Base-by-base conservation (phyloP, 441 rosid species). In the Kokia cookei region DNA sequence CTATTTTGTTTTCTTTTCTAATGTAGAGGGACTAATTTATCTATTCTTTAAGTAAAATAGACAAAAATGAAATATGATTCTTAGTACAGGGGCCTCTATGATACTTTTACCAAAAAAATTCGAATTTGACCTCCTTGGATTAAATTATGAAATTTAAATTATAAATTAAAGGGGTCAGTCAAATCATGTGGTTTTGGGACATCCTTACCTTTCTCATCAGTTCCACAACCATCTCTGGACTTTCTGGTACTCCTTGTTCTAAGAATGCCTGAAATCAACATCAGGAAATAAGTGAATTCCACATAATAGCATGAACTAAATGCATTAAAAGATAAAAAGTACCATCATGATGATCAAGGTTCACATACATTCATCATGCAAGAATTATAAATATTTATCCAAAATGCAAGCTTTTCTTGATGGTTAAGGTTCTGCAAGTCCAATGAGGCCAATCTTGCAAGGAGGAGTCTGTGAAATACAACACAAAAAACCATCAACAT, bases 321-420 rank as follows among this genome's bases (percentile, higher is more conserved):
- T 9, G 50, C 17, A 27, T 7, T 14, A 11, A 27, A 60, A 32
- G 47, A 19, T 17, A 27, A 13, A 27, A 13, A 19, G 17, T 29
- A 53, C 50, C 66, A 47, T 43, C 19, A 48, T 48, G 22, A 26
- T 26, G 42, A 27, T 1, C 14, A 48, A 27, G 15, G 57, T 66
- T 72, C 53, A 65, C 88, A 7, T 82, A 87, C 97, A 80, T 91
- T 92, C 96, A 94, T 87, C 89, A 88, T 86, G 86, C 95, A 92
- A 64, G 93, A 84, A 59, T 92, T 92, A 78, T 94, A 92, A 58
- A 84, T 81, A 84, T 91, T 93, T 71, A 93, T 89, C 98, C 98
- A 90, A 85, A 93, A 90, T 3, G 97, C 97, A 73, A 94, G 90
- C 83, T 92, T 92, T 86, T 90, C 91, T 66, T 92, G 97, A 79